Base-by-base conservation (phyloP, 2,329 filamentous ascomycete species). In the Fusarium sp. region DNA sequence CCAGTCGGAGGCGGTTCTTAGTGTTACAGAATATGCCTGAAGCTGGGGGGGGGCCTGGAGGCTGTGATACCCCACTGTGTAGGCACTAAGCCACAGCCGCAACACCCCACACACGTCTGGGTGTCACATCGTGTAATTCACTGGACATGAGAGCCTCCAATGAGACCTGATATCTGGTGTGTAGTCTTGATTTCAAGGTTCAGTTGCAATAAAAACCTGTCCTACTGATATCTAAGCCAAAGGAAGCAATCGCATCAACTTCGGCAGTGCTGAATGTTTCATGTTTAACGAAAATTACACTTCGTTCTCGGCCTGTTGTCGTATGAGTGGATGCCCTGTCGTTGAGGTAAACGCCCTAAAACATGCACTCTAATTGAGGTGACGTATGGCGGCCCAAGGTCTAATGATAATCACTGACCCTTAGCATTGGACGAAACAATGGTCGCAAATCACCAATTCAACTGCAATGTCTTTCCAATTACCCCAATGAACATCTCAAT, bases 21-120 rank as follows among this genome's bases (percentile, higher is more conserved):
- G 63, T 68, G 64, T 62, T 68, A 68, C 66, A 70, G 66, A 65
- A 56, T 26, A 52, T 51, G 56, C 60, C 64, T 39, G 65, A 62
- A 60, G 61, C 50, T 6, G 24, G 58, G 63, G 62, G 65, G 57
- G n/a, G 28, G 50, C 48, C 38, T 64, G 57, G 45, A 72, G 60
- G 74, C 66, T 66, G 66, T 70, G 74, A 72, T 50, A 44, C 52
- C 67, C 72, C 69, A 75, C 75, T 75, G n/a, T 17, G 34, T 38
- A 50, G 56, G 74, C 55, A 73, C 73, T 74, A 71, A 68, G 75
- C 76, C 76, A 78, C 76, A 76, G 76, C 76, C 75, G 75, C 70
- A 75, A 65, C 39, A 55, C 44, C 65, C 66, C 70, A 59, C 59
- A 59, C 26, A 58, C 26, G 6, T 24, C 56, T 44, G 44, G 32